Conservation (phyloP, 1,284 basidiomycete genomes). For the Cryptococcus sp. region DNA sequence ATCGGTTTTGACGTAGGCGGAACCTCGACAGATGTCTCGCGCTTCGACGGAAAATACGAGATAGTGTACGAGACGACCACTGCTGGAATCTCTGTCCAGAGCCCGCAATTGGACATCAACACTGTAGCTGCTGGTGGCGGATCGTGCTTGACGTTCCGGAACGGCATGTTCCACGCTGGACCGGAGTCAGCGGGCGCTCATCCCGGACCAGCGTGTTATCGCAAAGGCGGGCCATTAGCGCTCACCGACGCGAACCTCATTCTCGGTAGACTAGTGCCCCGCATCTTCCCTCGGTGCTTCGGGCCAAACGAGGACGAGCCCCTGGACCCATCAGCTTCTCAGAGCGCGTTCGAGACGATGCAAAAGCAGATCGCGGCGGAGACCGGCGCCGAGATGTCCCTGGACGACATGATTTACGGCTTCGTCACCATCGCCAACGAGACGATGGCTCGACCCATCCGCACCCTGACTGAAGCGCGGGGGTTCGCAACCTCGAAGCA, state of each 20-base stretch:
- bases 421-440: constrained; percentile 93
- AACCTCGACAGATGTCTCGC: constrained; percentile 86
- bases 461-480: constrained; percentile 85
- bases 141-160: constrained; percentile 75
- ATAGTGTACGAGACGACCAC: constrained; percentile 88
- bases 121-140: constrained; percentile 83
- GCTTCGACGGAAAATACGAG: constrained; percentile 82
- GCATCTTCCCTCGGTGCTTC: constrained; percentile 77
- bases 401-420: constrained; percentile 75
- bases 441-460: constrained; percentile 90
- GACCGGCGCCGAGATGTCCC: constrained; percentile 61
- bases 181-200: constrained; percentile 77
- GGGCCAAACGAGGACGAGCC: constrained; percentile 80
- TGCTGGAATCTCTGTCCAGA: constrained; percentile 84
- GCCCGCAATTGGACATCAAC: constrained; percentile 84
- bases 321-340: constrained; percentile 70
- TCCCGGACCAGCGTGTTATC: constrained; percentile 79
- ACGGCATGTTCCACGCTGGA: constrained; percentile 78
- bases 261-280: constrained; percentile 75
- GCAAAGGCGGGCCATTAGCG: constrained; percentile 79
- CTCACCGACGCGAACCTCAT: constrained; percentile 85
- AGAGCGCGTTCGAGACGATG: constrained; percentile 65
- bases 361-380: constrained; percentile 67
- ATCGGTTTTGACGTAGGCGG: constrained; percentile 70
- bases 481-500: constrained; percentile 84